Evolutionary conservation across 345 rosid species (phyloP), one percentile per base, ranked within the genome.

Genomic region (Citrus trifoliata): DNA sequence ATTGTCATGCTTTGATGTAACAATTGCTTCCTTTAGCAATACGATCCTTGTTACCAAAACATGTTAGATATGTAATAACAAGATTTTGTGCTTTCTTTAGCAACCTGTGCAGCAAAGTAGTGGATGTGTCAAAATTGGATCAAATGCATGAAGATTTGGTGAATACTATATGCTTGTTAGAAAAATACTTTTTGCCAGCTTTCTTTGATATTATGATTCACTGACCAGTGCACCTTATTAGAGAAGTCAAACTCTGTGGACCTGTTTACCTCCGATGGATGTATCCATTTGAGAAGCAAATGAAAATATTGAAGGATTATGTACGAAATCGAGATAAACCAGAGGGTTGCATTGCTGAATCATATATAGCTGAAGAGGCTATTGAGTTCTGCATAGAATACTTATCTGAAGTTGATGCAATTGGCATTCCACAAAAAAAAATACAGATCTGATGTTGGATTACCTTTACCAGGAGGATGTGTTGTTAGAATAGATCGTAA

Each of bases 261-360:
- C 12, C 1, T 6, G 1, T 58, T 21, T 21, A 6, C 2, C n/a
- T 58, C 10, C 1, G 1, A 5, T 27, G 10, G 35, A 62, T 62
- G 35, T 62, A 10, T 10, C 16, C 3, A 62, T 24, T 62, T 62
- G 7, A 25, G 18, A 62, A 9, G 7, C 1, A 62, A 30, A 27
- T 62, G 32, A 62, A 25, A 27, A 4, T 25, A 10, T 62, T 62
- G 30, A 60, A 60, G 30, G 30, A 8, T 7, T 8, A 62, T 4
- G 18, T 25, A 10, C 1, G 35, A 25, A 62, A 27, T 62, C 7
- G 4, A 0, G 4, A 25, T 27, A 30, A 30, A 62, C 32, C 18
- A 61, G 6, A 62, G 10, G 66, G 35, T 62, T 25, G 35, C 16
- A 63, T 71, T 37, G 67, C 82, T 58, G 19, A 78, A 81, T 77